Evolutionary conservation across 805 yeast species (phyloP), one percentile per base, ranked within the genome.

Genomic region (Pachysolen tannophilus): DNA sequence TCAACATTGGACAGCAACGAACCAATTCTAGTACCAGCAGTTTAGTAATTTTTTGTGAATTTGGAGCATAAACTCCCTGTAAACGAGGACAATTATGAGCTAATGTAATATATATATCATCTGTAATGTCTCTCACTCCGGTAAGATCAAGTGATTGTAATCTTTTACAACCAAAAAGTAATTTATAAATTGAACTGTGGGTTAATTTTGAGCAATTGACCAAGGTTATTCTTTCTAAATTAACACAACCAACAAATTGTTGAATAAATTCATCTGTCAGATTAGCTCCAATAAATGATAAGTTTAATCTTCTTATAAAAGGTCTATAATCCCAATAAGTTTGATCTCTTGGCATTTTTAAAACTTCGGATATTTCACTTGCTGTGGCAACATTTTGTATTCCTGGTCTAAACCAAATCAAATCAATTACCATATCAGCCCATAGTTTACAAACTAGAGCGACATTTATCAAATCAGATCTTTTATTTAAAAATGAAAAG

Each of bases 41-140:
- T 42, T 82, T 83, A 5, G 82, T 65, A 3, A 90, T 78, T n/a
- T 63, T 58, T 25, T 72, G 73, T 38, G 96, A 87, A 5, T 83
- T 84, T 2, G 95, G 88, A 0, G 92, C 92, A 53, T 87, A 88
- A 30, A 88, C 63, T 1, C 96, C 96, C 59, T 90, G 97, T 30
- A 90, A 64, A 31, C 90, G 62, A 25, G 73, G 70, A 55, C 96
- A 88, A 48, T 74, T 68, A 7, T 52, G 51, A 3, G 95, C 86
- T 43, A 90, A 64, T 6, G 82, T 75, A 20, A 58, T 45, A 39
- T 86, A 74, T 5, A 87, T 75, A 29, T 69, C 75, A 60, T 88
- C 96, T n/a, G 69, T 61, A 20, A 81, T 63, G 42, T 70, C 75
- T 28, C 66, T 67, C 5, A 85, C 81, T 7, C 92, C 92, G 0